Base-by-base conservation (phyloP, 805 yeast genomes). In the Tetrapisispora arboricola region DNA sequence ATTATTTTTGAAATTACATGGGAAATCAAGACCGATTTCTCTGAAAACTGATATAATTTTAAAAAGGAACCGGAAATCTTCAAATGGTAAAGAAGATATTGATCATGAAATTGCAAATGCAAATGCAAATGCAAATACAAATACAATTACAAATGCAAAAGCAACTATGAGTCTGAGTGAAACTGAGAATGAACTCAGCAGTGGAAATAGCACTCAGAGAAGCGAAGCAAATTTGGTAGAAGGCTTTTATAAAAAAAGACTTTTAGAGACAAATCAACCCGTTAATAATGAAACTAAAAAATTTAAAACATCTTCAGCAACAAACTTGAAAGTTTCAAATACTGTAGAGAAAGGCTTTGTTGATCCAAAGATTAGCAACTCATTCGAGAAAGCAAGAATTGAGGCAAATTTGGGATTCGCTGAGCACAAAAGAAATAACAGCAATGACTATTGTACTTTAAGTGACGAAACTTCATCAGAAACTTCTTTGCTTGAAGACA, bases 1-100 rank as follows among this genome's bases (percentile, higher is more conserved):
- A 0, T 67, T 86, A 38, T 86, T 86, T 54, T 65, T 87, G 44
- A 88, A 88, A 63, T 71, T 88, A 32, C 97, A 88, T 57, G 95
- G 96, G 19, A 75, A 94, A 40, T 85, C 95, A 29, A 72, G 97
- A 53, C 96, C 97, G 6, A 87, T 87, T 41, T 78, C 87, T 19
- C 68, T 88, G 54, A 88, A 88, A 60, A 85, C 96, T 10, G 95
- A 88, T 64, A 87, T 88, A 22, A 88, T 88, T 60, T 86, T 87
- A 64, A 80, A 92, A 32, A 73, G 97, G 57, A 88, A 88, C 58
- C 73, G 97, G 54, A 81, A 83, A 54, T 80, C 29, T 16, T 3
- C 48, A 3, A 48, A 25, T 18, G 12, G n/a, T n/a, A 24, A 30
- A 13, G 26, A 27, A 19, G 27, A 36, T 3, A 10, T 13, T 11